Evolutionary conservation across 179 eudicot genomes (phyloP).

Genomic region (Beta corolliflora): DNA sequence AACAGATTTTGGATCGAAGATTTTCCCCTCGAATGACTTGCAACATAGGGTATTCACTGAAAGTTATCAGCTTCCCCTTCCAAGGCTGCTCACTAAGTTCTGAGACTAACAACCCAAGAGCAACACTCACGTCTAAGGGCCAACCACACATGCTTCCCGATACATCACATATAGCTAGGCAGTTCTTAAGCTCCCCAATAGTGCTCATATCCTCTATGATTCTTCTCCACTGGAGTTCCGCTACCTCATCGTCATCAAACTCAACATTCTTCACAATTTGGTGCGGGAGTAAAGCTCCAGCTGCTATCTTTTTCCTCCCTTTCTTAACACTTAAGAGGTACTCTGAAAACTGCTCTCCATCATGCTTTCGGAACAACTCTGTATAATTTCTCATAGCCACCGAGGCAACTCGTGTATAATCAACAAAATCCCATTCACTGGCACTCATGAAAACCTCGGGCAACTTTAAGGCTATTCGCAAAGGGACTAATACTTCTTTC

Average conservation of each 20-base stretch:
- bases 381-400: conserved; percentile 54
- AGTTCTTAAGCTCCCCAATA: too few species aligned
- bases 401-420: conserved; percentile 49
- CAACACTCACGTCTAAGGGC: too few species aligned
- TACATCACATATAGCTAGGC: too few species aligned
- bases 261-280: conserved; percentile 28
- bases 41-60: too few species aligned
- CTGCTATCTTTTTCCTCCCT: conserved; percentile 47
- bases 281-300: conserved; percentile 60
- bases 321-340: conserved; percentile 27
- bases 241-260: background rate
- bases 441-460: conserved; percentile 54
- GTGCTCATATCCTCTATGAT: too few species aligned
- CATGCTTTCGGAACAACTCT: conserved; percentile 33
- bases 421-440: conserved; percentile 37
- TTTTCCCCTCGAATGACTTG: too few species aligned
- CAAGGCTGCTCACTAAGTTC: too few species aligned
- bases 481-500: conserved; percentile 49
- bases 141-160: too few species aligned
- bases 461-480: conserved; percentile 40
- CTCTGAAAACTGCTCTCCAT: conserved; percentile 33
- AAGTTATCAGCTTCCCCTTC: too few species aligned
- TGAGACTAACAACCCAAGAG: too few species aligned
- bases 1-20: too few species aligned
- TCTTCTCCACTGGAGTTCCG: too few species aligned